Evolutionary conservation across 345 rosid genomes (phyloP).

Genomic region (Pistacia atlantica): DNA sequence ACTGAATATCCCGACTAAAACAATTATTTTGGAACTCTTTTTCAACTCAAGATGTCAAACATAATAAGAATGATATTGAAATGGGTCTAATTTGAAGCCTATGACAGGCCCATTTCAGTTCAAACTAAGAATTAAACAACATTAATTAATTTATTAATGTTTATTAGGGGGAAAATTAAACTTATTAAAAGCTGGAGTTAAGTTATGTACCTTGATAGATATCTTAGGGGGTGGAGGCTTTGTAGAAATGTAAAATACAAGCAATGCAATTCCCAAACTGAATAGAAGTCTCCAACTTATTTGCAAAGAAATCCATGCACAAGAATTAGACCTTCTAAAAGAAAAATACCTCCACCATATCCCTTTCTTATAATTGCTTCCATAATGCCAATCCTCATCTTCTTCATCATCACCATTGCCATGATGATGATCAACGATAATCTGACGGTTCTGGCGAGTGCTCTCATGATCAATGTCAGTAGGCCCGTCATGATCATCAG

Average conservation of each 20-base stretch:
- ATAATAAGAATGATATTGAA: no score
- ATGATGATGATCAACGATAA: slow-evolving; percentile 35
- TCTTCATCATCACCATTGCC: slow-evolving; percentile 22
- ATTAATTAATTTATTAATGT: no score
- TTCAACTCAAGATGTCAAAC: no score
- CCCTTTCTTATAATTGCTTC: slow-evolving; percentile 19
- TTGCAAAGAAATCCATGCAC: slow-evolving; percentile 66
- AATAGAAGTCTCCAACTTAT: slow-evolving; percentile 70
- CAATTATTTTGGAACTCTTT: no score
- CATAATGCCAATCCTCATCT: slow-evolving; percentile 28
- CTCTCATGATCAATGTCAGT: neutral
- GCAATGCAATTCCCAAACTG: slow-evolving; percentile 73
- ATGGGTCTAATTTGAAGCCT: no score
- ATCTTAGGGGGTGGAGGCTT: slow-evolving; percentile 76
- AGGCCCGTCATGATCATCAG: slow-evolving; percentile 7
- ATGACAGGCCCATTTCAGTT: no score
- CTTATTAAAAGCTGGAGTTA: neutral
- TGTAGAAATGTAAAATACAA: slow-evolving; percentile 77
- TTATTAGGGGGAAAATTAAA: no score
- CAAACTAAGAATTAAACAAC: no score
- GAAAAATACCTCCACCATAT: slow-evolving; percentile 63
- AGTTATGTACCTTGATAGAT: slow-evolving; percentile 56
- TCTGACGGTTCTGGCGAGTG: slow-evolving; percentile 39
- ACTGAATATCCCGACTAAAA: no score
- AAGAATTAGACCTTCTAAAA: slow-evolving; percentile 46